Evolutionary conservation across 2,329 filamentous ascomycete species (phyloP).

Genomic region (Alternaria angustiovoidea): DNA sequence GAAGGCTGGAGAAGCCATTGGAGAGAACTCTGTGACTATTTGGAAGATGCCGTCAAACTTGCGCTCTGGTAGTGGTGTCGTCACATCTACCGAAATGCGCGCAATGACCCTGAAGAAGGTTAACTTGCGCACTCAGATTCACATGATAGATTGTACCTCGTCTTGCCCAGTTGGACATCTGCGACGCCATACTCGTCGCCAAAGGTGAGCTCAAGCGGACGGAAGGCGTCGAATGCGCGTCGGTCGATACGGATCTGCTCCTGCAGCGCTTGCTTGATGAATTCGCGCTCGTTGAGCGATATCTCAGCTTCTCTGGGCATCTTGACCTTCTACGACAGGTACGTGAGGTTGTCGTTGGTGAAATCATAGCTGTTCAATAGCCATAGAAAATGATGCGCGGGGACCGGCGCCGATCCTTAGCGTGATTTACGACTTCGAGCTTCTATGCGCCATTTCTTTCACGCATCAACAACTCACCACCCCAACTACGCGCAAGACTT

Average conservation of each 20-base stretch:
- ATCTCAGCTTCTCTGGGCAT: constrained; percentile 96
- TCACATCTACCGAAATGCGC: constrained; percentile 87
- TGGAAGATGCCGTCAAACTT: constrained; percentile 96
- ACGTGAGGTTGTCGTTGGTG: constrained; percentile 15
- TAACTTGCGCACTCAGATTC: constrained; percentile 16
- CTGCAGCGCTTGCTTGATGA: constrained; percentile 82
- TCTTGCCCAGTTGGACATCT: constrained; percentile 88
- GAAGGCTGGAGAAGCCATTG: constrained; percentile 90
- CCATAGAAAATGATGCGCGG: constrained; percentile 35
- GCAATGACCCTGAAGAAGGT: constrained; percentile 72
- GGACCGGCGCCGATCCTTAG: constrained; percentile 20
- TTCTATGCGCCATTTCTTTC: constrained; percentile 12
- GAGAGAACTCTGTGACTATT: constrained; percentile 88
- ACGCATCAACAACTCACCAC: constrained; percentile 14
- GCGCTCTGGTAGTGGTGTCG: constrained; percentile 83
- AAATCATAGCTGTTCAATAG: constrained; percentile 13
- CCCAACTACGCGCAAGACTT: constrained; percentile 37
- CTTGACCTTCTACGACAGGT: constrained; percentile 31
- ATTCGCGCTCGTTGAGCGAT: constrained; percentile 86
- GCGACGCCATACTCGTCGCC: constrained; percentile 91
- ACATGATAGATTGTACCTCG: constrained; percentile 66
- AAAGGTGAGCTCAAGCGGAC: constrained; percentile 79
- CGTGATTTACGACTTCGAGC: constrained; percentile 21
- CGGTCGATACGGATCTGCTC: constrained; percentile 86
- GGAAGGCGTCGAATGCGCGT: constrained; percentile 80